Base-by-base conservation (phyloP, 176 grass and related monocot genomes). In the Avena atlantica region DNA sequence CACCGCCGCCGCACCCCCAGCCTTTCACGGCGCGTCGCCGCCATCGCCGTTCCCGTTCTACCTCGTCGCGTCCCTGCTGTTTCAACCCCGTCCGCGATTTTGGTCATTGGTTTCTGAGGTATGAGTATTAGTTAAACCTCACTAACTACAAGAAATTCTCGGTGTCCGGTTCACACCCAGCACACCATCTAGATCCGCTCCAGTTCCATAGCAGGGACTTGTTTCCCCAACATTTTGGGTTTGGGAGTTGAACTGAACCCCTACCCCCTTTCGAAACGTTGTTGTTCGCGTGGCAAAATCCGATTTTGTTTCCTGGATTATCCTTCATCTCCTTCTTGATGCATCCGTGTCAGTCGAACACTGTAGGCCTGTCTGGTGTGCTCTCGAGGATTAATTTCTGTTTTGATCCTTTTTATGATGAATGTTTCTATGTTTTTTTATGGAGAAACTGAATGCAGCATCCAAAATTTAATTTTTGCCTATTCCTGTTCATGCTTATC, bases 401-500 rank as follows among this genome's bases (percentile, higher is more conserved):
- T 31, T 82, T 75, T 67, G 60, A 12, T 56, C 3, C 6, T 52
- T 12, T 51, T 63, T 16, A 19, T 58, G 36, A 7, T 59, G 2
- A 52, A 70, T 27, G 3, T 59, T 45, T 31, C 44, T 19, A 70
- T 80, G 16, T 20, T n/a, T 7, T 4, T 55, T 20, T 2, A 68
- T 4, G 49, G 34, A 23, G 20, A 24, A 78, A 42, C 65, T 55
- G 50, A 55, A 51, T 68, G 49, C 57, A 37, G 31, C 31, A 55
- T 57, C 49, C 8, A 78, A 17, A 44, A 27, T 53, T 74, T 55
- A 44, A 44, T 27, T 82, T 78, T 48, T 69, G 50, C 50, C 14
- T 21, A 19, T 70, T 69, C 57, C 60, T 61, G 31, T 86, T 55
- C 19, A 40, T 76, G 76, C 74, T 67, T 75, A 80, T 72, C 78